Evolutionary conservation across 371 early-diverging fungal genomes (phyloP).

Genomic region (Mucor sp.): DNA sequence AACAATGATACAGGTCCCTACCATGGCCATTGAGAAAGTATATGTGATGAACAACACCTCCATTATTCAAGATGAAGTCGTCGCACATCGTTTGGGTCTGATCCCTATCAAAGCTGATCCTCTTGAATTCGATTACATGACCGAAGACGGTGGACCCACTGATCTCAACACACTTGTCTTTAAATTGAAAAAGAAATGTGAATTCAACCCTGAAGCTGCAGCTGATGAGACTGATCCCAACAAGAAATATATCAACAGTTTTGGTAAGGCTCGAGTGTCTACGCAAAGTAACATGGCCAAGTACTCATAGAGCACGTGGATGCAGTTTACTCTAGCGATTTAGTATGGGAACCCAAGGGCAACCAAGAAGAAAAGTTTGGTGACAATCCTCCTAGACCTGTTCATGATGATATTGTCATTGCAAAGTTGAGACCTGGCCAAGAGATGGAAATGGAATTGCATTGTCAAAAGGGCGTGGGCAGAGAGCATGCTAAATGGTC

Average conservation of each 20-base stretch:
- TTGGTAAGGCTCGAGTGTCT: slow-evolving; percentile 35
- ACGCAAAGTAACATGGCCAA: not conserved
- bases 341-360: slow-evolving; percentile 90
- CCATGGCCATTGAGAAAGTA: slow-evolving; percentile 98
- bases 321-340: slow-evolving; percentile 77
- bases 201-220: slow-evolving; percentile 61
- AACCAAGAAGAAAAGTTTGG: slow-evolving; percentile 78
- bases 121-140: slow-evolving; percentile 72
- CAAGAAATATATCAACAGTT: slow-evolving; percentile 68
- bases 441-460: slow-evolving; percentile 84
- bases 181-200: slow-evolving; percentile 78
- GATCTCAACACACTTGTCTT: slow-evolving; percentile 96
- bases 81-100: slow-evolving; percentile 98
- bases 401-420: slow-evolving; percentile 89
- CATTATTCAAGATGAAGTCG: slow-evolving; percentile 96
- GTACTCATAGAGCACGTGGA: no score
- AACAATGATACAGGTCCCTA: slow-evolving; percentile 70
- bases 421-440: slow-evolving; percentile 97
- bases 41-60: slow-evolving; percentile 94
- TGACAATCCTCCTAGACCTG: slow-evolving; percentile 71
- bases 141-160: slow-evolving; percentile 74
- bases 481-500: slow-evolving; percentile 99
- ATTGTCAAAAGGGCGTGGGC: slow-evolving; percentile 94
- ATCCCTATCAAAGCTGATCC: slow-evolving; percentile 95
- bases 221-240: slow-evolving; percentile 72